These are phyloP conservation scores for Yamadazyma jaroonii DNA, from an alignment of 1,139 yeast genomes.

Conservation along the genomic window DNA sequence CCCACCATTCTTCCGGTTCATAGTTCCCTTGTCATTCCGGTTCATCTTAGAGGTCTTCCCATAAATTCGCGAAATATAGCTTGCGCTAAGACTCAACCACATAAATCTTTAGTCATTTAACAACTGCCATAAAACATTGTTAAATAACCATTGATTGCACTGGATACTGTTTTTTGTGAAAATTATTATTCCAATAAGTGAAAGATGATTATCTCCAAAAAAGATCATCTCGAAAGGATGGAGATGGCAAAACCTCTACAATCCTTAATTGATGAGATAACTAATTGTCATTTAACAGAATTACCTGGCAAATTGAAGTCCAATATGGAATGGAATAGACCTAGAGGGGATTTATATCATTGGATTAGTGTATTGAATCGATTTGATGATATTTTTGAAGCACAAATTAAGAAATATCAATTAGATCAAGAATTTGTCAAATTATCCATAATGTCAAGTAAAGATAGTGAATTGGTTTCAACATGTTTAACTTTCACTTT, in stretches of 20 bases:
- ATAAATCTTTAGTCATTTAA: too few species aligned
- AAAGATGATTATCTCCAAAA: constrained; percentile 31
- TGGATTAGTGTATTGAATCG: constrained; percentile 79
- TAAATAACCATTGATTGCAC: too few species aligned
- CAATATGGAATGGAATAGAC: constrained; percentile 55
- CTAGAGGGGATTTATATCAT: constrained; percentile 69
- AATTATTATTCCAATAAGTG: not conserved
- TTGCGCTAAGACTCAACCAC: too few species aligned
- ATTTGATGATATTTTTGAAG: constrained; percentile 66
- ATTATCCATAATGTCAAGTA: constrained; percentile 41
- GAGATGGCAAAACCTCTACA: constrained; percentile 36
- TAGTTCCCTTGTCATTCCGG: not conserved
- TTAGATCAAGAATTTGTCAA: constrained; percentile 47
- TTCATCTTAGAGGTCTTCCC: too few species aligned
- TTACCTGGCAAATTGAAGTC: constrained; percentile 29
- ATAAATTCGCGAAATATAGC: too few species aligned
- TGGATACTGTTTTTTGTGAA: too few species aligned
- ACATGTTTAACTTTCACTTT: constrained; percentile 62
- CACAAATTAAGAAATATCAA: constrained; percentile 51
- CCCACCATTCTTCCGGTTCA: too few species aligned
- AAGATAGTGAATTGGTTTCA: constrained; percentile 47
- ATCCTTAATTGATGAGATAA: constrained; percentile 35
- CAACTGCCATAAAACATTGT: too few species aligned
- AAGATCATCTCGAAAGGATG: constrained; percentile 30
- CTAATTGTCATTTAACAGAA: constrained; percentile 25